Conservation (phyloP, 2,329 filamentous ascomycete species). For the Aspergillus proliferans region DNA sequence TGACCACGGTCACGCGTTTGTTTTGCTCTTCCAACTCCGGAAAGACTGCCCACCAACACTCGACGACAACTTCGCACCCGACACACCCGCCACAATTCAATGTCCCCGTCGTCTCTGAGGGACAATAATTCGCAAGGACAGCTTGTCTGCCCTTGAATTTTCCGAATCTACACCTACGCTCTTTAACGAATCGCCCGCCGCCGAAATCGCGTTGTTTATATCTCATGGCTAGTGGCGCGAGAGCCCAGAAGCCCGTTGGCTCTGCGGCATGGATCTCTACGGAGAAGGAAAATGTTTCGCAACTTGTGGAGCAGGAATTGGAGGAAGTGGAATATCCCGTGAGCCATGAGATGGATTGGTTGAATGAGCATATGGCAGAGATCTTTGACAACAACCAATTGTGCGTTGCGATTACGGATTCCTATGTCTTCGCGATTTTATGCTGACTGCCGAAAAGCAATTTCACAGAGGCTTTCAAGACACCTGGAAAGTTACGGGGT, state of each 20-base stretch:
- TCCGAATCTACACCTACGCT: neutral
- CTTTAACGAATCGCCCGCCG: neutral
- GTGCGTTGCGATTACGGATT: conserved; percentile 50
- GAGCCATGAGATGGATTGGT: conserved; percentile 91
- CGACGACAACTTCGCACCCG: conserved; percentile 2
- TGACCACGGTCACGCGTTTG: neutral
- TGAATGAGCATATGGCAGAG: conserved; percentile 97
- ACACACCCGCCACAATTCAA: conserved; percentile 6
- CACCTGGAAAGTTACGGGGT: conserved; percentile 44
- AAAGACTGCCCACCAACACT: conserved; percentile 5
- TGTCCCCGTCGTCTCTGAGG: conserved; percentile 5
- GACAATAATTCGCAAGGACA: neutral
- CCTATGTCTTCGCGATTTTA: neutral
- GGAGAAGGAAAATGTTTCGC: conserved; percentile 71
- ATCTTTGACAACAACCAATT: conserved; percentile 82
- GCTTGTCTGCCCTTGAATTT: conserved; percentile 2
- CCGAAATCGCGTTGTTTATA: conserved; percentile 30
- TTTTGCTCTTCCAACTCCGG: conserved; percentile 1
- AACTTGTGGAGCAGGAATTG: conserved; percentile 72
- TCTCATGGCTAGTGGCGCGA: conserved; percentile 34
- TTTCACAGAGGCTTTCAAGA: conserved; percentile 89
- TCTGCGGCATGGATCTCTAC: conserved; percentile 78
- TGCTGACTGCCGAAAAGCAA: conserved; percentile 55
- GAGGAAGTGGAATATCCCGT: conserved; percentile 92
- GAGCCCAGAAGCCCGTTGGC: conserved; percentile 57